phyloP scores from a whole-genome alignment of 2,329 filamentous ascomycete genomes.

The Fusarium beomiforme region DNA sequence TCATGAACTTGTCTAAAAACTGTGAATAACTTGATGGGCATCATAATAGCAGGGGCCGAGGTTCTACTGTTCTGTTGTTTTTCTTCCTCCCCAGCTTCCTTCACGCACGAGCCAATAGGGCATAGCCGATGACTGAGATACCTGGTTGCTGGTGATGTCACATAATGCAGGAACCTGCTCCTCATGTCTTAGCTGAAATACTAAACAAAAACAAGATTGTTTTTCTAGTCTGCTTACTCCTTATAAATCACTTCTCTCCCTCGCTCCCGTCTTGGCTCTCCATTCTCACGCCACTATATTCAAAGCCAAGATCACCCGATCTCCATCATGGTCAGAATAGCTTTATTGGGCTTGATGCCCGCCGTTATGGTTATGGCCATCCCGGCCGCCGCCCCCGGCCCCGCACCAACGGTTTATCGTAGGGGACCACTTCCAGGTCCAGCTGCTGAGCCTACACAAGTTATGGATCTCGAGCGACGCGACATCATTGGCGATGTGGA shows the following conservation, averaged over 20 bases:
- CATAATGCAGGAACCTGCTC: slow-evolving; percentile 34
- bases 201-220: slow-evolving; percentile 22
- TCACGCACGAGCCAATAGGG: slow-evolving; percentile 15
- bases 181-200: background rate
- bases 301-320: background rate
- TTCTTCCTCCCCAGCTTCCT: background rate
- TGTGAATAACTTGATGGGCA: background rate
- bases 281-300: background rate
- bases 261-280: background rate
- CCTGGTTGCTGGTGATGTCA: slow-evolving; percentile 30
- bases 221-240: background rate
- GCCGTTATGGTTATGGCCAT: slow-evolving; percentile 36
- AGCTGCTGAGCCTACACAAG: slow-evolving; percentile 40
- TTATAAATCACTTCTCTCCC: background rate
- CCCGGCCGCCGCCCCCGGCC: slow-evolving; percentile 35
- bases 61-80: background rate
- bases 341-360: slow-evolving; percentile 38
- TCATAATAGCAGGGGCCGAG: background rate
- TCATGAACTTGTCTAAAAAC: background rate
- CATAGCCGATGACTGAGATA: slow-evolving; percentile 5
- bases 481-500: slow-evolving; percentile 55
- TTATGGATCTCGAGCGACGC: slow-evolving; percentile 42
- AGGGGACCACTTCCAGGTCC: slow-evolving; percentile 7
- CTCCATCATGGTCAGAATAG: slow-evolving; percentile 30
- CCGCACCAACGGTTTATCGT: slow-evolving; percentile 34